A percentile compares a stretch with the other conserved stretches of the same genome.
These are phyloP conservation scores for Colletotrichum sublineola DNA, from an alignment of 2,329 filamentous ascomycete species.

Conservation along the genomic window DNA sequence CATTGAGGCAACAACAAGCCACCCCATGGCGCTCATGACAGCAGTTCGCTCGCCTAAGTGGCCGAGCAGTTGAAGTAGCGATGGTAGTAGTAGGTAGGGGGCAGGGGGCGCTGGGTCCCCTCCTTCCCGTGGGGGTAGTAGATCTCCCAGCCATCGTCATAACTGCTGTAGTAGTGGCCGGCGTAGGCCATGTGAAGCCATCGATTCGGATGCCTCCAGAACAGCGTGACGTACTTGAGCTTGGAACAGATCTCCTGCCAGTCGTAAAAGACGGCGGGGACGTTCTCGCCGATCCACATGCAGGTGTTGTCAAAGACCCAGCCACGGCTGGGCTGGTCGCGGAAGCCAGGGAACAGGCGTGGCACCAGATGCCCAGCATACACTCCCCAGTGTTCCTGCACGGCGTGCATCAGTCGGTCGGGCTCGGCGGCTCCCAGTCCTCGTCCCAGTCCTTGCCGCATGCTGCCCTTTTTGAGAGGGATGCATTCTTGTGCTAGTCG, in stretches of 20 bases:
- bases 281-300: conserved; percentile 20
- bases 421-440: conserved; percentile 20
- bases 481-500: neutral
- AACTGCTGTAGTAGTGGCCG: conserved; percentile 23
- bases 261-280: conserved; percentile 13
- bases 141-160: conserved; percentile 16
- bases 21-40: no score
- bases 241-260: conserved; percentile 29
- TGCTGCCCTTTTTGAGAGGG: neutral
- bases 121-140: conserved; percentile 22
- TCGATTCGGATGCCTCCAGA: conserved; percentile 1
- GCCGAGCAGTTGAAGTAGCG: conserved; percentile 36
- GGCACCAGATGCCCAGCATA: conserved; percentile 35
- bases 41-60: neutral
- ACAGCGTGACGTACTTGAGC: conserved; percentile 34
- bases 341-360: conserved; percentile 10
- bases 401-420: conserved; percentile 35
- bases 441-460: conserved; percentile 11
- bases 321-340: conserved; percentile 22
- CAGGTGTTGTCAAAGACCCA: conserved; percentile 36
- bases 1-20: neutral
- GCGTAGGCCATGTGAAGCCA: conserved; percentile 26
- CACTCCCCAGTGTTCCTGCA: conserved; percentile 17
- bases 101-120: neutral
- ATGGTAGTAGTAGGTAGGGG: conserved; percentile 23